A percentile compares a stretch with the other conserved stretches of the same genome.
phyloP scores from a whole-genome alignment of 257 asterid genomes.

The Parsonsia alboflavescens region DNA sequence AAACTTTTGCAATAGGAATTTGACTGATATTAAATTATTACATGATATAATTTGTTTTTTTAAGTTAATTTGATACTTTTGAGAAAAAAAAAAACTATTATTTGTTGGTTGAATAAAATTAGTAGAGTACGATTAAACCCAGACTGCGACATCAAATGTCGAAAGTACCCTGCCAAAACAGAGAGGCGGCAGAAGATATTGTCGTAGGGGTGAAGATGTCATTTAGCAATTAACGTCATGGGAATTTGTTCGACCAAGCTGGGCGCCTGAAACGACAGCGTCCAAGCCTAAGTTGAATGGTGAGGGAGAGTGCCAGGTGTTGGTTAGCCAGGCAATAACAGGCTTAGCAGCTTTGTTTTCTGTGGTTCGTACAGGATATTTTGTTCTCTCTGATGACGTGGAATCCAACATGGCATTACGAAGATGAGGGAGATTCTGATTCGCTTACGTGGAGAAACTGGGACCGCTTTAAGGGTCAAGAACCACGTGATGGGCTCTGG shows the following conservation, averaged over 20 bases:
- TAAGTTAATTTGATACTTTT: too few species aligned
- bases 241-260: not conserved
- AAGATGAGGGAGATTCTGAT: slow-evolving; percentile 23
- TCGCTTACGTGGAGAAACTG: slow-evolving; percentile 17
- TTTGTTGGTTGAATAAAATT: too few species aligned
- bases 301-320: slow-evolving; percentile 39
- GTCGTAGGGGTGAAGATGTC: not conserved
- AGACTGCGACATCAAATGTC: not conserved
- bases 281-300: slow-evolving; percentile 22
- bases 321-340: slow-evolving; percentile 11
- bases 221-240: not conserved
- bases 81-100: too few species aligned
- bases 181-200: accelerated
- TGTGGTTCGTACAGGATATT: slow-evolving; percentile 32
- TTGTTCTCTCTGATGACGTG: slow-evolving; percentile 20
- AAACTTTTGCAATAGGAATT: too few species aligned
- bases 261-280: slow-evolving; percentile 32
- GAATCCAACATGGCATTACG: slow-evolving; percentile 25
- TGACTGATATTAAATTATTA: too few species aligned
- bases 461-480: slow-evolving; percentile 2
- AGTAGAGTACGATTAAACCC: too few species aligned
- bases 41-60: too few species aligned
- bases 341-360: slow-evolving; percentile 28
- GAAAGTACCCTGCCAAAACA: not conserved
- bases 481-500: slow-evolving; percentile 3